Evolutionary conservation across 345 rosid species (phyloP).

Genomic region (Rhizophora apiculata): DNA sequence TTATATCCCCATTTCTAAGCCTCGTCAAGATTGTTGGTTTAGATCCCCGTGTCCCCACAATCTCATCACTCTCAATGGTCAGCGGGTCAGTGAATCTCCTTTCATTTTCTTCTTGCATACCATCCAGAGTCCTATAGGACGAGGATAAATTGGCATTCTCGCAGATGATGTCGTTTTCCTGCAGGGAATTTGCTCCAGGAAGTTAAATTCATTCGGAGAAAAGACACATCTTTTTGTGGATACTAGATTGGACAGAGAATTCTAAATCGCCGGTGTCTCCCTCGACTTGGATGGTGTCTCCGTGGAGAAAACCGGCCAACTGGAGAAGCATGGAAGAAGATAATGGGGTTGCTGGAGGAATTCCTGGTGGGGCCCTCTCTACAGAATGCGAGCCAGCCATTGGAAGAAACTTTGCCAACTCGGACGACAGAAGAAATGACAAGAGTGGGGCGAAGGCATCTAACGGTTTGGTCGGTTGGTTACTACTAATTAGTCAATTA

Average conservation of each 20-base stretch:
- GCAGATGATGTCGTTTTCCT: neutral
- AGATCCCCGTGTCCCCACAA: neutral
- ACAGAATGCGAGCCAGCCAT: neutral
- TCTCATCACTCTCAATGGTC: neutral
- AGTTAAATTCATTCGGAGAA: neutral
- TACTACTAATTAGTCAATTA: no score
- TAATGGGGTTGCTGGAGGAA: neutral
- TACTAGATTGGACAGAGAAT: constrained; percentile 11
- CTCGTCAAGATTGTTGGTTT: constrained; percentile 7
- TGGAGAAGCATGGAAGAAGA: constrained; percentile 2
- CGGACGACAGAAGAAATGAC: no score
- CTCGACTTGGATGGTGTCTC: constrained; percentile 15
- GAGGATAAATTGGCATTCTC: constrained; percentile 13
- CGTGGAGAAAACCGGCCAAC: constrained; percentile 9
- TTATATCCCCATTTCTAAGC: constrained; percentile 16
- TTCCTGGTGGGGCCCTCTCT: neutral
- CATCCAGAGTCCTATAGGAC: constrained; percentile 5
- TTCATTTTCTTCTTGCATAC: neutral
- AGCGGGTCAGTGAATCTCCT: neutral
- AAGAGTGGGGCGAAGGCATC: no score
- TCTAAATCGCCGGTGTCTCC: constrained; percentile 13
- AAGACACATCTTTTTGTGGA: constrained; percentile 5
- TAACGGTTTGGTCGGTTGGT: no score
- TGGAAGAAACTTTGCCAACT: no score
- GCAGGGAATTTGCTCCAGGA: neutral